Conservation (phyloP, 768 basidiomycete genomes). For the Collybia sp. region DNA sequence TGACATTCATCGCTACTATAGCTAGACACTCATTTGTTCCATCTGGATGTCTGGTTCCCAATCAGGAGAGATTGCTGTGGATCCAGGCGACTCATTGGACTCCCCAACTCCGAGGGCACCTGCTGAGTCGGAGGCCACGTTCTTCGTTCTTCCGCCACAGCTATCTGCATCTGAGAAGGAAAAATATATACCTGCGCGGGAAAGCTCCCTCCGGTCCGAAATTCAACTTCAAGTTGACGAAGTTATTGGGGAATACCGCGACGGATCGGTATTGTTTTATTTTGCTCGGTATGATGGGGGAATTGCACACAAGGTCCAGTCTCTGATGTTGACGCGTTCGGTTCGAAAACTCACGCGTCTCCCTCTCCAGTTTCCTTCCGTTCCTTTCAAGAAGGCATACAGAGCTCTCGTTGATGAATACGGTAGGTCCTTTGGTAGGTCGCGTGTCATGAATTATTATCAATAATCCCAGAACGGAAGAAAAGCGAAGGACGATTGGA, state of each 20-base stretch:
- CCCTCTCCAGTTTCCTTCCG: constrained; percentile 36
- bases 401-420: constrained; percentile 49
- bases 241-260: constrained; percentile 54
- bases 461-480: constrained; percentile 36
- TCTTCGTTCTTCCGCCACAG: constrained; percentile 33
- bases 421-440: not conserved
- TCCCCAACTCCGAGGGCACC: constrained; percentile 1
- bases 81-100: not conserved
- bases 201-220: constrained; percentile 26
- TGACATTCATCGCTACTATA: too few relatives aligned
- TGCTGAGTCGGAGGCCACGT: constrained; percentile 4
- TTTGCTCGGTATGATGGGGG: constrained; percentile 58
- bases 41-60: too few relatives aligned
- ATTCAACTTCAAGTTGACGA: constrained; percentile 31
- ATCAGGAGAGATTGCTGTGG: too few relatives aligned
- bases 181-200: constrained; percentile 33
- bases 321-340: constrained; percentile 5
- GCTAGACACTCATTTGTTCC: too few relatives aligned
- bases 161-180: constrained; percentile 32
- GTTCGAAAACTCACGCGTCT: constrained; percentile 21
- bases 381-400: constrained; percentile 30
- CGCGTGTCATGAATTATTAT: not conserved
- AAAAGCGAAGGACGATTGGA: constrained; percentile 36
- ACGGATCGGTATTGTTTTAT: constrained; percentile 41
- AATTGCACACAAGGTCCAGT: constrained; percentile 52